Evolutionary conservation across 768 basidiomycete genomes (phyloP).

Genomic region (Boletus sp.): DNA sequence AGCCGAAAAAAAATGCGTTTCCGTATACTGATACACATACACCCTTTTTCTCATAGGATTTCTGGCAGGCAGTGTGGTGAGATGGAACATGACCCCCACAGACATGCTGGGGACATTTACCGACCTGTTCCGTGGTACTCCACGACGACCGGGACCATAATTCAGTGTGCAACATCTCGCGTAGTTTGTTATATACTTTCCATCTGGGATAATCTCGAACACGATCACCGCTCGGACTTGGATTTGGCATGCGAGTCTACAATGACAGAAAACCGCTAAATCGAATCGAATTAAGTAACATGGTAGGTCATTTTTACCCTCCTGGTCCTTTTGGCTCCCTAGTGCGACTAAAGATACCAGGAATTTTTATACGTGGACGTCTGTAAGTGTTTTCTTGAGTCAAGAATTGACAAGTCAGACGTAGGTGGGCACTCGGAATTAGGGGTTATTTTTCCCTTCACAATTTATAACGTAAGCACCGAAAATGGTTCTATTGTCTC

Average conservation of each 20-base stretch:
- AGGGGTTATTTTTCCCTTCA: slow-evolving; percentile 1
- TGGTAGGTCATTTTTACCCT: neutral
- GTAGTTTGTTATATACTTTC: slow-evolving; percentile 2
- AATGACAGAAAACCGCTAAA: neutral
- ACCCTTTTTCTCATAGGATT: slow-evolving; percentile 16
- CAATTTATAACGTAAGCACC: slow-evolving; percentile 4
- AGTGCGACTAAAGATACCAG: neutral
- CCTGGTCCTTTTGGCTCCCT: neutral
- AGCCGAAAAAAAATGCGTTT: no score
- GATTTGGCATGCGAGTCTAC: neutral
- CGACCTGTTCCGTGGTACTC: slow-evolving; percentile 7
- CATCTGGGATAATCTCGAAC: neutral
- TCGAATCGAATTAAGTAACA: neutral
- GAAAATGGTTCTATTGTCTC: slow-evolving; percentile 3
- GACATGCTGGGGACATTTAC: slow-evolving; percentile 19
- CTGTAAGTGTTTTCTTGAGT: neutral
- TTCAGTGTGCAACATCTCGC: neutral
- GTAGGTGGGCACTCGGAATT: neutral
- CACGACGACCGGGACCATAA: slow-evolving; percentile 4
- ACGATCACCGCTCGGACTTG: neutral
- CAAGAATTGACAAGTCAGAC: no score
- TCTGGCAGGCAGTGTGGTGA: slow-evolving; percentile 28
- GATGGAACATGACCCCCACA: slow-evolving; percentile 29
- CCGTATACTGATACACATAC: slow-evolving; percentile 8
- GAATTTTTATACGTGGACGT: neutral